phyloP scores from a whole-genome alignment of 2,329 filamentous ascomycete species.

The Clonostachys rosea region DNA sequence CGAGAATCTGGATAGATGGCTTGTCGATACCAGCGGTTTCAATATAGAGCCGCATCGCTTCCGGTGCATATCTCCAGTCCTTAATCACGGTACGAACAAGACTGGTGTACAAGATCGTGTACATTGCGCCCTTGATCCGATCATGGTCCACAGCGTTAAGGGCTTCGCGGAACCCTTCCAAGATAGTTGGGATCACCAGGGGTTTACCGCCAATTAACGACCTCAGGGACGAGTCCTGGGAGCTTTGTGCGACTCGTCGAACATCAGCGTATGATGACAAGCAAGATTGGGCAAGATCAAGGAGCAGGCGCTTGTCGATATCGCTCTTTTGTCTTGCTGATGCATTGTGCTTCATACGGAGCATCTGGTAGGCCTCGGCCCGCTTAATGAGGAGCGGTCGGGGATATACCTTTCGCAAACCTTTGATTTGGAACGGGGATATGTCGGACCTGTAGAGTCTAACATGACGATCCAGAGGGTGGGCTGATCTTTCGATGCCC shows the following conservation, averaged over 20 bases:
- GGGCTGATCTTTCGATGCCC: conserved; percentile 90
- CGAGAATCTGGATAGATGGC: conserved; percentile 87
- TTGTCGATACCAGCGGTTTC: conserved; percentile 88
- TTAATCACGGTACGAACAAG: conserved; percentile 81
- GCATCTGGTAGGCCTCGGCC: conserved; percentile 90
- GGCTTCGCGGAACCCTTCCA: conserved; percentile 73
- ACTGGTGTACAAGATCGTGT: conserved; percentile 83
- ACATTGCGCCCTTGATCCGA: conserved; percentile 91
- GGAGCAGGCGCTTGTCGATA: conserved; percentile 78
- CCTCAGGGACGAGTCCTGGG: conserved; percentile 90
- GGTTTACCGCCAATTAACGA: conserved; percentile 83
- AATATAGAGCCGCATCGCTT: conserved; percentile 87
- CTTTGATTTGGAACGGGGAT: conserved; percentile 90
- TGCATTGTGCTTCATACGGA: conserved; percentile 91
- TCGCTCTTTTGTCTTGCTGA: conserved; percentile 82
- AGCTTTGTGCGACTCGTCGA: conserved; percentile 85
- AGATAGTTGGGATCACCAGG: conserved; percentile 82
- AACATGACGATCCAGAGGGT: conserved; percentile 83
- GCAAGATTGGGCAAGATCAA: conserved; percentile 85
- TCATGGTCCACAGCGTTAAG: conserved; percentile 79
- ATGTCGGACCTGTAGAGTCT: conserved; percentile 83
- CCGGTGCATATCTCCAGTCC: conserved; percentile 92
- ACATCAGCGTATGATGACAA: conserved; percentile 94
- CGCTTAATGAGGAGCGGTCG: conserved; percentile 87
- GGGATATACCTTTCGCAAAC: conserved; percentile 87